phyloP scores from a whole-genome alignment of 2,329 filamentous ascomycete genomes.

The Cylindrodendrum hubeiense region DNA sequence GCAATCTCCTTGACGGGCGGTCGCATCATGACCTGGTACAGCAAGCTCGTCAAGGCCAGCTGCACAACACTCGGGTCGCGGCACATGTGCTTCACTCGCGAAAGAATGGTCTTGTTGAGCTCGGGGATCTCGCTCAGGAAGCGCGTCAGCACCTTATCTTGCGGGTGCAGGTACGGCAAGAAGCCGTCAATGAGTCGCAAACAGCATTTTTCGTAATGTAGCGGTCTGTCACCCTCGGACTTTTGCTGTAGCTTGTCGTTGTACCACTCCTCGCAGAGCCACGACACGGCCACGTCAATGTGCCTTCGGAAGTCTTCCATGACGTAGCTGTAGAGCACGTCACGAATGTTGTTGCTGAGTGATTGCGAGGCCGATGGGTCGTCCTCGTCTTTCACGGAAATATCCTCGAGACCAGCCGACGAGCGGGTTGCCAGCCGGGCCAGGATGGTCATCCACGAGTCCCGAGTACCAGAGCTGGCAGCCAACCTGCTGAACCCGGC shows the following conservation, averaged over 20 bases:
- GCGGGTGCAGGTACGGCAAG: constrained; percentile 88
- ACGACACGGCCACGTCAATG: constrained; percentile 90
- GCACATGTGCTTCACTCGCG: constrained; percentile 77
- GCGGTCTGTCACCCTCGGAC: constrained; percentile 59
- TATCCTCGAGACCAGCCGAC: constrained; percentile 75
- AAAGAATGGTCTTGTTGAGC: constrained; percentile 78
- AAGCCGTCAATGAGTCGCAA: constrained; percentile 89
- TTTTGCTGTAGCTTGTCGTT: constrained; percentile 74
- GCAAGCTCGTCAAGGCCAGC: constrained; percentile 72
- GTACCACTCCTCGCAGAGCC: constrained; percentile 99
- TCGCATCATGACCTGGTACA: constrained; percentile 77
- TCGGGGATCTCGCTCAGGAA: constrained; percentile 93
- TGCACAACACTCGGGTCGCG: constrained; percentile 74
- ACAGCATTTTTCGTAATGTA: constrained; percentile 84
- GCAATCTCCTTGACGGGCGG: constrained; percentile 74
- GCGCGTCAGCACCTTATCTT: constrained; percentile 89
- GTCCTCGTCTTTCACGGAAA: constrained; percentile 68
- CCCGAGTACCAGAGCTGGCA: constrained; percentile 84
- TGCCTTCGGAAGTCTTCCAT: constrained; percentile 92
- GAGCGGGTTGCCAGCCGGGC: constrained; percentile 87
- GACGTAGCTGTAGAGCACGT: constrained; percentile 85
- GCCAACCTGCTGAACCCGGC: constrained; percentile 87
- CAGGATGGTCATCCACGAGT: constrained; percentile 92
- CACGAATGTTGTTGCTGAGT: constrained; percentile 79
- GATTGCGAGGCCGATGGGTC: constrained; percentile 52